Evolutionary conservation across 2,329 filamentous ascomycete genomes (phyloP), one percentile per base, ranked within the genome.

Genomic region (Sclerotinia minor): DNA sequence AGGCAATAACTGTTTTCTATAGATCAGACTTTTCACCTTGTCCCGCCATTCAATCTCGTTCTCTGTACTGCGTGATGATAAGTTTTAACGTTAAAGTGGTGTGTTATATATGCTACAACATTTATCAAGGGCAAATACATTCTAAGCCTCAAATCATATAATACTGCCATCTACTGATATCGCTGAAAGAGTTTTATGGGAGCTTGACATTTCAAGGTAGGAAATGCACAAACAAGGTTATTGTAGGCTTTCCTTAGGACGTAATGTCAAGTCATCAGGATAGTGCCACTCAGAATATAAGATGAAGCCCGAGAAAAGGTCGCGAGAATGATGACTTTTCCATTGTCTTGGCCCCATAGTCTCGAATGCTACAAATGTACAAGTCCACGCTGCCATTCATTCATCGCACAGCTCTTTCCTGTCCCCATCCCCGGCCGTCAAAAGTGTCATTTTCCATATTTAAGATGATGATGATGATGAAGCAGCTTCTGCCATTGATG

Each of bases 361-460:
- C 59, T 64, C 65, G 55, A 71, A 71, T 75, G 71, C 75, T 75
- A 75, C 69, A 75, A 69, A 72, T 76, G 69, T 76, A 76, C 75
- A 76, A 69, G 71, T 65, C 58, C 50, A 29, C 50, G 44, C 55
- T 52, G 64, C 32, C 53, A 29, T 61, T 67, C 58, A 53, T 57
- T 64, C 57, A 58, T 47, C 52, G 38, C 55, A 41, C 50, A 57
- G 63, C 45, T 58, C 65, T 60, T 26, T n/a, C 47, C 65, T 59
- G 38, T 59, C 65, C 53, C 57, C 61, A 64, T 44, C 41, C 64
- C 59, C 55, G 50, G 47, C 49, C 55, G 41, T 44, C 67, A 47
- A 49, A 63, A 32, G 59, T 50, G 29, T 24, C n/a, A 54, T 49
- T 49, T 41, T 64, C 49, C 65, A 32, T 21, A 65, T 73, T 64